Conservation (phyloP, 2,329 filamentous ascomycete genomes). For the Paracoccidioides brasiliensis region DNA sequence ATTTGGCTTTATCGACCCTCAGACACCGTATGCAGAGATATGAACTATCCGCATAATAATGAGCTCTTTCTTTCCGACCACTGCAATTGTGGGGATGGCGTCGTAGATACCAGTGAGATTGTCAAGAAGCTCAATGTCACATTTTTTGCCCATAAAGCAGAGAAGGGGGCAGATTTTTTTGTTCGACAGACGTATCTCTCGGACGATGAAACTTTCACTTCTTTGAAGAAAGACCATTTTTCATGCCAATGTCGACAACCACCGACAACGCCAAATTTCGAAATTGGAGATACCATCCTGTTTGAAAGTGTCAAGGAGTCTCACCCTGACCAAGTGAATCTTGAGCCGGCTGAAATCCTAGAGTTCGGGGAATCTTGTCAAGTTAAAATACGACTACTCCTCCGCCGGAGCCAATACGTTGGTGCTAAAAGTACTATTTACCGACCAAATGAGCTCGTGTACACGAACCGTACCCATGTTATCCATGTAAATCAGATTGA, state of each 20-base stretch:
- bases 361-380: constrained; percentile 15
- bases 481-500: constrained; percentile 34
- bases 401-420: constrained; percentile 34
- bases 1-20: constrained; percentile 61
- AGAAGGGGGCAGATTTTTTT: constrained; percentile 43
- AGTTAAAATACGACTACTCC: constrained; percentile 40
- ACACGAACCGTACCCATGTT: constrained; percentile 33
- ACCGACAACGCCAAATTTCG: constrained; percentile 21
- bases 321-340: constrained; percentile 15
- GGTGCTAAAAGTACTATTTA: constrained; percentile 25
- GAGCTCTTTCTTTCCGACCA: constrained; percentile 68
- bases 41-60: constrained; percentile 55
- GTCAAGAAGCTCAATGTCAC: constrained; percentile 45
- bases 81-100: constrained; percentile 51
- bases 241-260: constrained; percentile 33
- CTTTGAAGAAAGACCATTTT: constrained; percentile 43
- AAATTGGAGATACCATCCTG: constrained; percentile 49
- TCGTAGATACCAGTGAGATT: constrained; percentile 44
- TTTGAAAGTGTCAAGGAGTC: constrained; percentile 15
- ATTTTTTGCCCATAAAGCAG: constrained; percentile 39
- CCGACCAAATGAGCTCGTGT: constrained; percentile 40
- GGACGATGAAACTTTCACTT: constrained; percentile 48
- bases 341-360: constrained; percentile 52
- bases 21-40: constrained; percentile 56
- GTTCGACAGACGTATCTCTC: constrained; percentile 57